Evolutionary conservation across 768 basidiomycete species (phyloP), one percentile per base, ranked within the genome.

Genomic region (Trametes punicea): DNA sequence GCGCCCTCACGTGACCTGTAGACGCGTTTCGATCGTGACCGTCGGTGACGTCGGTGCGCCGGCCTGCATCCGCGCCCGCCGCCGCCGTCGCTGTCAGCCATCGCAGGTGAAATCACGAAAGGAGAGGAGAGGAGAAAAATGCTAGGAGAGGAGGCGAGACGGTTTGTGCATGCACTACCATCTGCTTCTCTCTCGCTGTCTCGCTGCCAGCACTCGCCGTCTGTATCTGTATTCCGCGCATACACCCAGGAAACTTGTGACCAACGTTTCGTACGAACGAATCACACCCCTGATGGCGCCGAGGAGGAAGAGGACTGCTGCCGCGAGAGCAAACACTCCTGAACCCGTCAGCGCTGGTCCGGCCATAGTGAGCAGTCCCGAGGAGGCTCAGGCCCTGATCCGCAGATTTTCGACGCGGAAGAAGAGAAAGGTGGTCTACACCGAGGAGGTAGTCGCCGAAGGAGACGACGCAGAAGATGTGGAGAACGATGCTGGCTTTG

Each of bases 21-120:
- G 56, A 39, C 49, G 33, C 48, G 42, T 23, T 21, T 25, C 47
- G 47, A 59, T 59, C 31, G 57, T 18, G 18, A 9, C 33, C 33
- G 51, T 11, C 39, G 41, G 50, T 59, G 57, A 59, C 57, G 57
- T 59, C 57, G 57, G 57, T 53, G 47, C 46, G 41, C 20, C 26
- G 34, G 41, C 39, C 16, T 33, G 44, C 39, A 59, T 54, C 51
- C 30, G 51, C 46, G 42, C 31, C 42, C 44, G 34, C 29, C 33
- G 16, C 34, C 31, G 34, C 46, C 38, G 51, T 15, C 57, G 6
- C 39, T 25, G 55, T 42, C 54, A 23, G 53, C 26, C 21, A 6
- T 13, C 13, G 33, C 27, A 18, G 27, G n/a, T 20, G 18, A 31
- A 47, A 18, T 20, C 15, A 34, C 18, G 10, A 26, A 29, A 16